These are phyloP conservation scores for Fusarium pilosicola DNA, from an alignment of 2,329 filamentous ascomycete genomes.

Conservation along the genomic window DNA sequence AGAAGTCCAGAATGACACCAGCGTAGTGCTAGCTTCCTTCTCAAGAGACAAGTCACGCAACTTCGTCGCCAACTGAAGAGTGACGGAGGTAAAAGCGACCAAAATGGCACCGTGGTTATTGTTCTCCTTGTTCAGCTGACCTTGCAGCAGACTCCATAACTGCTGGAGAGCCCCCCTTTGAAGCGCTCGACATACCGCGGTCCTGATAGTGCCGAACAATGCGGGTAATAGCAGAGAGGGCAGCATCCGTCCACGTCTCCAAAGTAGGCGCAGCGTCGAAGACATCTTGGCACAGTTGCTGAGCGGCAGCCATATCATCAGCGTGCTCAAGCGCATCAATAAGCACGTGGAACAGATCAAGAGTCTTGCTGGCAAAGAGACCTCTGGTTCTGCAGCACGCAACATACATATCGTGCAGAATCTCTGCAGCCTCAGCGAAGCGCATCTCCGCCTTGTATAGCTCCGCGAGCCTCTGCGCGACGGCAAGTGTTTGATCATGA, in stretches of 20 bases:
- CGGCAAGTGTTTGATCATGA: background rate
- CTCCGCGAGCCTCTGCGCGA: background rate
- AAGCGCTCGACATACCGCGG: background rate
- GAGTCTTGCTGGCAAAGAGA: background rate
- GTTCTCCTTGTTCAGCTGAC: background rate
- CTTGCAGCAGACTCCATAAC: background rate
- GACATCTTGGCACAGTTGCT: background rate
- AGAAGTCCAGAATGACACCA: background rate
- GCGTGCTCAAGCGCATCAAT: background rate
- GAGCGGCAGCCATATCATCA: background rate
- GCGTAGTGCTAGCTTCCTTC: background rate
- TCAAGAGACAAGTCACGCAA: background rate
- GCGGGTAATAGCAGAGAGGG: background rate
- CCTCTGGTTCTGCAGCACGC: background rate
- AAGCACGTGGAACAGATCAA: background rate
- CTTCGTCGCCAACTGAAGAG: background rate
- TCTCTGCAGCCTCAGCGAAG: background rate
- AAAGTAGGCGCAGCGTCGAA: background rate
- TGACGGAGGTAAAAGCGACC: background rate
- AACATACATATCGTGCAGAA: background rate
- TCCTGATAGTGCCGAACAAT: background rate
- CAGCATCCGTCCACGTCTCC: background rate
- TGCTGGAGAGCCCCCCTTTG: background rate
- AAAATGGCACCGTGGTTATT: background rate
- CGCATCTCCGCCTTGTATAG: background rate